phyloP scores from a whole-genome alignment of 2,329 filamentous ascomycete genomes.

The Ascochyta pisi region DNA sequence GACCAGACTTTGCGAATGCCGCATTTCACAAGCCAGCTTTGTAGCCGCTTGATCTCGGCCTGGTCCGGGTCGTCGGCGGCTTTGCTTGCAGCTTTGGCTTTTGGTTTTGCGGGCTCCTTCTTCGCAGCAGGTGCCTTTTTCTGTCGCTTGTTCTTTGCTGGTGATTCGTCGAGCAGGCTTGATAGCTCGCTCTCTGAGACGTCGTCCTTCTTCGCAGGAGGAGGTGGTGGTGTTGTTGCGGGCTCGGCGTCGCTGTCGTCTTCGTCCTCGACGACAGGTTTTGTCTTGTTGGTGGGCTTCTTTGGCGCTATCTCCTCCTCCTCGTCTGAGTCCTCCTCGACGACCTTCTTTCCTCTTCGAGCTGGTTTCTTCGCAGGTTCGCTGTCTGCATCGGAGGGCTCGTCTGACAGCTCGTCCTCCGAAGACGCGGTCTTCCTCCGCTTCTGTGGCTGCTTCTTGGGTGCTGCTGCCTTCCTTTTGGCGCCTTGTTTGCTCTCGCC shows the following conservation, averaged over 20 bases:
- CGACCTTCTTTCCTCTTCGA: slow-evolving; percentile 34
- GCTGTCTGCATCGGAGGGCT: slow-evolving; percentile 35
- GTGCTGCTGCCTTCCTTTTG: slow-evolving; percentile 41
- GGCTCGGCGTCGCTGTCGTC: slow-evolving; percentile 25
- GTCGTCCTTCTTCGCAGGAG: slow-evolving; percentile 23
- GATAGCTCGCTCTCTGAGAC: slow-evolving; percentile 71
- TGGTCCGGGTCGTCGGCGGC: slow-evolving; percentile 65
- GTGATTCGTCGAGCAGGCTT: slow-evolving; percentile 77
- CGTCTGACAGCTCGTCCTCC: slow-evolving; percentile 41
- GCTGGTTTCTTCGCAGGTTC: slow-evolving; percentile 35
- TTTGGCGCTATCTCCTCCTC: slow-evolving; percentile 28
- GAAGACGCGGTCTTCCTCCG: slow-evolving; percentile 37
- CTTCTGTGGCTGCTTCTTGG: slow-evolving; percentile 43
- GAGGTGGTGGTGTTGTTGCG: slow-evolving; percentile 13
- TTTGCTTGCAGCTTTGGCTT: slow-evolving; percentile 52
- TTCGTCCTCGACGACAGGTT: slow-evolving; percentile 20
- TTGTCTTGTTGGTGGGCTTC: slow-evolving; percentile 18
- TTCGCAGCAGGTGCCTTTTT: slow-evolving; percentile 43
- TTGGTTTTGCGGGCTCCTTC: slow-evolving; percentile 37
- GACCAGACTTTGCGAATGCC: slow-evolving; percentile 92
- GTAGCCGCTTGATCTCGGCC: slow-evolving; percentile 84
- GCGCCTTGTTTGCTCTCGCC: slow-evolving; percentile 34
- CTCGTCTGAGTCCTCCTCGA: slow-evolving; percentile 40
- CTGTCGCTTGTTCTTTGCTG: slow-evolving; percentile 63
- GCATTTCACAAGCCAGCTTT: slow-evolving; percentile 86